A percentile compares a stretch with the other conserved stretches of the same genome.
Evolutionary conservation across 768 basidiomycete genomes (phyloP).

Genomic region (Cystobasidium tubakii): DNA sequence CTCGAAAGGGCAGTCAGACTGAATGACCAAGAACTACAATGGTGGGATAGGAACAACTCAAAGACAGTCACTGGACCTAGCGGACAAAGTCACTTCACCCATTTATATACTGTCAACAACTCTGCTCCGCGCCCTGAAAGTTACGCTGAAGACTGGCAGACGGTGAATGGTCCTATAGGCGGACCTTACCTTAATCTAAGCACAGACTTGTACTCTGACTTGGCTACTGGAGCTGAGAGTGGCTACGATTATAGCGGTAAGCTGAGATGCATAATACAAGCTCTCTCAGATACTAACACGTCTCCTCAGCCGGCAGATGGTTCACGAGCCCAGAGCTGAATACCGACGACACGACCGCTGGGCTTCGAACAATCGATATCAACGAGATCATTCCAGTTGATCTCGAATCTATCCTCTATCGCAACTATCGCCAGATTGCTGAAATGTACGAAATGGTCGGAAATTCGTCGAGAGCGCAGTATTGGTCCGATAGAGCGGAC

Average conservation of each 20-base stretch:
- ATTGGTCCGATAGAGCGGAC: constrained; percentile 32
- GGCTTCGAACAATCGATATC: constrained; percentile 67
- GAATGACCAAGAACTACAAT: constrained; percentile 75
- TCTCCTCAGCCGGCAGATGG: constrained; percentile 47
- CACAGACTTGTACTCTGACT: constrained; percentile 71
- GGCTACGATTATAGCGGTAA: constrained; percentile 47
- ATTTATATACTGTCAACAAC: constrained; percentile 71
- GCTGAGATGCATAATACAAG: neutral
- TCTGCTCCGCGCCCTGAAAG: constrained; percentile 82
- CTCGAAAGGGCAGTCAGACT: constrained; percentile 73
- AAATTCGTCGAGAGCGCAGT: neutral
- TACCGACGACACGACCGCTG: constrained; percentile 54
- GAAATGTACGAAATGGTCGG: constrained; percentile 12
- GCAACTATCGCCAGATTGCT: constrained; percentile 43
- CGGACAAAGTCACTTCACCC: constrained; percentile 58
- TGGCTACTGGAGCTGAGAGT: constrained; percentile 75
- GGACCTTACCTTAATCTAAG: constrained; percentile 56
- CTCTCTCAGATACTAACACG: neutral
- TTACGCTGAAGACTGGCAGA: constrained; percentile 62
- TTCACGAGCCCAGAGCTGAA: constrained; percentile 51
- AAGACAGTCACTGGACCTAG: constrained; percentile 48
- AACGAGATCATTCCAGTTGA: constrained; percentile 65
- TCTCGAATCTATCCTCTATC: constrained; percentile 78
- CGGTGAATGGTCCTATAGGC: constrained; percentile 59
- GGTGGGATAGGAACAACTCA: constrained; percentile 75